Conservation (phyloP, 257 asterid genomes). For the Cordia subcordata region DNA sequence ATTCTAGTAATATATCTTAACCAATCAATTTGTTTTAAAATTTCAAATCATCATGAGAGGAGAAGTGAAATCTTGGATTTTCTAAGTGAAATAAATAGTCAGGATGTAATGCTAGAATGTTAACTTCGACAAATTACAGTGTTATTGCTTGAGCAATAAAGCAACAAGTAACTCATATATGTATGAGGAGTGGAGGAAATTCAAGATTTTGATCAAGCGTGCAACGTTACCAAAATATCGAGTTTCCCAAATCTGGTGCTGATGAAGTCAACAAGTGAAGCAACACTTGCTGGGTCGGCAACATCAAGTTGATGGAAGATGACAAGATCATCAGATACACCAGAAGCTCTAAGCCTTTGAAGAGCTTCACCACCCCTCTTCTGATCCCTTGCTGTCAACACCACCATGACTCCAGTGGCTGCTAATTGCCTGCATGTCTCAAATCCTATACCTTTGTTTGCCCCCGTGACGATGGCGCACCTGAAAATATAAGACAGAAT, state of each 20-base stretch:
- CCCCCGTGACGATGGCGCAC: conserved; percentile 14
- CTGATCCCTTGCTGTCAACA: conserved; percentile 18
- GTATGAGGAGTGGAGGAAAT: no score
- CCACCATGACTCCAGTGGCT: conserved; percentile 7
- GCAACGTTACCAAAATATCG: conserved; percentile 1
- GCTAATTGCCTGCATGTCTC: conserved; percentile 17
- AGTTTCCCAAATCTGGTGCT: neutral
- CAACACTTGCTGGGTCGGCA: conserved; percentile 6
- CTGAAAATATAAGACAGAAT: neutral
- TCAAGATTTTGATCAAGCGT: no score
- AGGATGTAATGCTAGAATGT: no score
- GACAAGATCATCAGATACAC: conserved; percentile 2
- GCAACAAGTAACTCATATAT: no score
- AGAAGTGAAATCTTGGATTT: no score
- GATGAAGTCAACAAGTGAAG: conserved; percentile 9
- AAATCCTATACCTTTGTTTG: conserved; percentile 8
- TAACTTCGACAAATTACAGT: no score
- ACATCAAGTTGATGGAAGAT: conserved; percentile 15
- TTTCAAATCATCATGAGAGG: no score
- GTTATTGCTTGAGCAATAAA: no score
- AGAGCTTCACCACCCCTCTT: conserved; percentile 19
- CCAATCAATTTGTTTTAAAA: no score
- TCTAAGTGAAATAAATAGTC: no score
- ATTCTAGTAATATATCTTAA: no score
- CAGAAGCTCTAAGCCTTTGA: conserved; percentile 10